phyloP scores from a whole-genome alignment of 495 filamentous ascomycete species.

The Trichoderma virens region DNA sequence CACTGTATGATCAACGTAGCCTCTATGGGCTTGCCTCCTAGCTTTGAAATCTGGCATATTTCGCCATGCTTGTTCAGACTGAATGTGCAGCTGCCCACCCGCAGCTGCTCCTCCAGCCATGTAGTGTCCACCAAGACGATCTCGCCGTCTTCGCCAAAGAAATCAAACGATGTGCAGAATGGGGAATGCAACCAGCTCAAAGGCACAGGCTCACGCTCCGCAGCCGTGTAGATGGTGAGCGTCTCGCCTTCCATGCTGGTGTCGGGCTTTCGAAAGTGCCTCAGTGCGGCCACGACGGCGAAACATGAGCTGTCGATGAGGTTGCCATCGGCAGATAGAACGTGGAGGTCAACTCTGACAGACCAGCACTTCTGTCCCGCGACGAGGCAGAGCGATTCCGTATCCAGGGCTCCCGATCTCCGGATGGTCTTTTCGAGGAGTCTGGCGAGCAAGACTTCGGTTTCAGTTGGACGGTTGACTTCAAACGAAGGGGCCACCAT shows the following conservation, averaged over 20 bases:
- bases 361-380: conserved; percentile 86
- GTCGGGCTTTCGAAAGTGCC: conserved; percentile 85
- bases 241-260: conserved; percentile 73
- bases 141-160: conserved; percentile 57
- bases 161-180: conserved; percentile 77
- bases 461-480: conserved; percentile 68
- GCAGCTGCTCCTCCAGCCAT: conserved; percentile 75
- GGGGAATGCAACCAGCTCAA: conserved; percentile 85
- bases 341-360: conserved; percentile 81
- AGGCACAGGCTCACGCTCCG: conserved; percentile 84
- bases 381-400: conserved; percentile 88
- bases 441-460: conserved; percentile 75
- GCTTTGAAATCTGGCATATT: conserved; percentile 84
- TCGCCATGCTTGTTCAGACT: conserved; percentile 85
- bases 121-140: conserved; percentile 69
- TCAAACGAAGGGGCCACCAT: conserved; percentile 91
- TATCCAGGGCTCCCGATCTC: conserved; percentile 83
- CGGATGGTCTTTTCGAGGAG: conserved; percentile 89
- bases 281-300: conserved; percentile 75
- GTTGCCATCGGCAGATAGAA: conserved; percentile 82
- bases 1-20: conserved; percentile 67
- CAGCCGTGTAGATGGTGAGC: conserved; percentile 68
- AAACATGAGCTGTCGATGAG: conserved; percentile 80
- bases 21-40: conserved; percentile 72
- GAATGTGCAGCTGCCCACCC: conserved; percentile 76